Evolutionary conservation across 371 early-diverging fungal genomes (phyloP).

Genomic region (Zancudomyces culisetae): DNA sequence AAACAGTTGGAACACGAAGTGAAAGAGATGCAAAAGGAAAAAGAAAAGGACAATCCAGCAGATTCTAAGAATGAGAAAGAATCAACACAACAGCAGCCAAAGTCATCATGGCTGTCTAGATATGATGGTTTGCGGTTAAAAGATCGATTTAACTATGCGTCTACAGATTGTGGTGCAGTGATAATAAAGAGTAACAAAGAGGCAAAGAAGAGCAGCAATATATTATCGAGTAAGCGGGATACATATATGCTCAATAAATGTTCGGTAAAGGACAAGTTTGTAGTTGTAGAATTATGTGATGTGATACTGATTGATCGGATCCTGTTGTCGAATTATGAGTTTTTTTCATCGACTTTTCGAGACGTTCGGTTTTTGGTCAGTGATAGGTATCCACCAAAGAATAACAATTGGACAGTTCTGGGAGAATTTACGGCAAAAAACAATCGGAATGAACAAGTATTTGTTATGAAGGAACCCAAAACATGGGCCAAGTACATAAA

Average conservation of each 20-base stretch:
- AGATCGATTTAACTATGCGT: constrained; percentile 82
- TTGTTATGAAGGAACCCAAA: constrained; percentile 46
- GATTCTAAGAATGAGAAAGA: neutral
- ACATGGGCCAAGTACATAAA: constrained; percentile 66
- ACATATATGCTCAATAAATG: constrained; percentile 87
- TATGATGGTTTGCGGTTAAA: constrained; percentile 28
- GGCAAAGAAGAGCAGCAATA: constrained; percentile 58
- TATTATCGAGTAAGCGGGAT: constrained; percentile 73
- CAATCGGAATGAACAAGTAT: constrained; percentile 67
- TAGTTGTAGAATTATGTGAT: constrained; percentile 84
- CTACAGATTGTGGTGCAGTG: constrained; percentile 82
- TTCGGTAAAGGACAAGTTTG: constrained; percentile 43
- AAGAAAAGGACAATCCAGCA: no score
- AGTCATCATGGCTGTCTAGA: neutral
- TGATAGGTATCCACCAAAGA: constrained; percentile 63
- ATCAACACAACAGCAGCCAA: neutral
- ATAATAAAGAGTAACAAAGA: constrained; percentile 65
- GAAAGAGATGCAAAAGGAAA: no score
- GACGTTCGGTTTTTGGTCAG: constrained; percentile 60
- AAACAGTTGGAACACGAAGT: no score
- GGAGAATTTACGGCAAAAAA: constrained; percentile 71
- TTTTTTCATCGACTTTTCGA: constrained; percentile 84
- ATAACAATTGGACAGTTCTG: constrained; percentile 52
- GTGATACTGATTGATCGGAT: constrained; percentile 79
- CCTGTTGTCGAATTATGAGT: constrained; percentile 84